These are phyloP conservation scores for Fusarium caatingaense DNA, from an alignment of 2,329 filamentous ascomycete genomes.

Conservation along the genomic window DNA sequence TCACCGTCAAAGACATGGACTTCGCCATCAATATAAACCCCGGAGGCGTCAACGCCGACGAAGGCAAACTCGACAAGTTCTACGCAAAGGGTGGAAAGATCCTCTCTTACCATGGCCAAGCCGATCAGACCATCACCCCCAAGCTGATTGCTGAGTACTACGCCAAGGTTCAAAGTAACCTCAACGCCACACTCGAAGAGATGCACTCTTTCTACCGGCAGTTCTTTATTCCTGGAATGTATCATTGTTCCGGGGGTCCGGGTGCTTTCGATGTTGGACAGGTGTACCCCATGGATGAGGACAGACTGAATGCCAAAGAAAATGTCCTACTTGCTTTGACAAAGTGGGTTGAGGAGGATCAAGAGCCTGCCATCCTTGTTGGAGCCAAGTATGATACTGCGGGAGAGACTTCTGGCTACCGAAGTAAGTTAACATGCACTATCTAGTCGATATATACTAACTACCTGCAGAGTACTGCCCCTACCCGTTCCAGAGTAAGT, in stretches of 20 bases:
- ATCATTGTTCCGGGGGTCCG: slow-evolving; percentile 5
- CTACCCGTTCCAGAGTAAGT: slow-evolving; percentile 10
- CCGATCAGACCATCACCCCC: slow-evolving; percentile 12
- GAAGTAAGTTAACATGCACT: neutral
- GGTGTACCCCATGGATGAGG: slow-evolving; percentile 1
- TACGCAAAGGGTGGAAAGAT: slow-evolving; percentile 14
- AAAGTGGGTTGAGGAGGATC: slow-evolving; percentile 1
- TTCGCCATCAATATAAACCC: slow-evolving; percentile 6
- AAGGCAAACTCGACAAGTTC: neutral
- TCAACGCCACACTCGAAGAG: neutral
- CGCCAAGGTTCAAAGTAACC: neutral
- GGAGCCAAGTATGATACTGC: neutral
- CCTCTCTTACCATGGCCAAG: slow-evolving; percentile 7
- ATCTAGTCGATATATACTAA: neutral
- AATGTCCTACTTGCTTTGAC: slow-evolving; percentile 5
- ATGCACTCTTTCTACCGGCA: slow-evolving; percentile 15
- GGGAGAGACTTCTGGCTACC: neutral
- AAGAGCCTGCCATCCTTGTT: neutral
- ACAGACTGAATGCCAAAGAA: neutral
- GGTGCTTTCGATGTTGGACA: slow-evolving; percentile 9
- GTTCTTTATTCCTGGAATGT: slow-evolving; percentile 16
- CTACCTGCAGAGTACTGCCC: neutral
- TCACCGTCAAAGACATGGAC: slow-evolving; percentile 11
- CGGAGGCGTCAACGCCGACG: slow-evolving; percentile 6
- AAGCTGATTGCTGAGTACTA: slow-evolving; percentile 12